Percentiles rank a stretch among this genome's conserved stretches.
These are phyloP conservation scores for Trichoderma erinaceum DNA, from an alignment of 495 filamentous ascomycete genomes.

Conservation along the genomic window DNA sequence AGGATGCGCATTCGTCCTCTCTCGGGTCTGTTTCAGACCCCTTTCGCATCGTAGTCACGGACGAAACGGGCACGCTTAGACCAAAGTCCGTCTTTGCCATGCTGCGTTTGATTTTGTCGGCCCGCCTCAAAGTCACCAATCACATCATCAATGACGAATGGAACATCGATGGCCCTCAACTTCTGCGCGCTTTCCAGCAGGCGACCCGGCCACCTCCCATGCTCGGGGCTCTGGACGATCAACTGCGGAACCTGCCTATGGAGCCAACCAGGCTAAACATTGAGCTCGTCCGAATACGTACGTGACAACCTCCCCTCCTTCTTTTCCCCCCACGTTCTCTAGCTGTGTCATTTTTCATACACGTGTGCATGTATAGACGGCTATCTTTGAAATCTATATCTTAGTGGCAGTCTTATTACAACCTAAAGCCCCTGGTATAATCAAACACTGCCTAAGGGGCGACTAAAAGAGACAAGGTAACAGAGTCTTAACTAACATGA, in stretches of 20 bases:
- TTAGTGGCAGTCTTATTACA: too few species aligned
- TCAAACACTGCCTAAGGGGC: background rate
- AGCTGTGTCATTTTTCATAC: background rate
- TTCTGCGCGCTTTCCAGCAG: background rate
- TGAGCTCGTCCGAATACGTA: slow-evolving; percentile 32
- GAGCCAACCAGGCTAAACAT: slow-evolving; percentile 22
- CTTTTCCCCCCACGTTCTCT: background rate
- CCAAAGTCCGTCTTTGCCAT: slow-evolving; percentile 8
- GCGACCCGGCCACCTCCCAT: slow-evolving; percentile 10
- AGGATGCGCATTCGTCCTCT: slow-evolving; percentile 1
- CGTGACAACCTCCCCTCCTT: slow-evolving; percentile 15
- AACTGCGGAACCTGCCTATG: slow-evolving; percentile 19
- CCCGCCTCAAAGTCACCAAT: slow-evolving; percentile 8
- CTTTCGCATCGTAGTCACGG: background rate
- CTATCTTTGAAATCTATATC: too few species aligned
- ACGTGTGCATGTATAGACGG: background rate
- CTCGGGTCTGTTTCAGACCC: background rate
- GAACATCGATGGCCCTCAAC: slow-evolving; percentile 11
- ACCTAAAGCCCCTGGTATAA: too few species aligned
- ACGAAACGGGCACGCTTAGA: slow-evolving; percentile 6
- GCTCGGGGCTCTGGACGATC: slow-evolving; percentile 18
- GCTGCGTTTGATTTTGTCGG: background rate
- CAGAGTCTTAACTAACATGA: background rate
- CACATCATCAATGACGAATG: slow-evolving; percentile 10
- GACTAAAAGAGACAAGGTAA: background rate